These are phyloP conservation scores for Obba rivulosa DNA, from an alignment of 768 basidiomycete genomes.

Conservation along the genomic window DNA sequence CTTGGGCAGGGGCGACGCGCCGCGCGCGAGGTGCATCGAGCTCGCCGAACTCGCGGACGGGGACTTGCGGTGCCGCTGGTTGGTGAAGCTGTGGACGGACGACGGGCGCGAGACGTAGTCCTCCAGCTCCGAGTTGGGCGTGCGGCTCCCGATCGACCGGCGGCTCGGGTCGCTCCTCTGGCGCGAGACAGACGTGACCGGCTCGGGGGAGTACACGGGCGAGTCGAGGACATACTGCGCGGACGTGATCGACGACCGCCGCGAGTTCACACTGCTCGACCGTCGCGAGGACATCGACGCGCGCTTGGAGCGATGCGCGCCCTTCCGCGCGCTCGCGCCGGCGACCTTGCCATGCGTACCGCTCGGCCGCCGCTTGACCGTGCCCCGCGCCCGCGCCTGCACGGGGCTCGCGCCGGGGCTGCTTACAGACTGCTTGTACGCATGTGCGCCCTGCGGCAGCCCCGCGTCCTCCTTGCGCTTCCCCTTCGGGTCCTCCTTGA, in stretches of 20 bases:
- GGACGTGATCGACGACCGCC: constrained; percentile 58
- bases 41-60: constrained; percentile 75
- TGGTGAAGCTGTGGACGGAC: constrained; percentile 74
- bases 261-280: constrained; percentile 88
- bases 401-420: constrained; percentile 17
- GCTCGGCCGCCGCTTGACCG: constrained; percentile 49
- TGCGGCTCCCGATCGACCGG: constrained; percentile 72
- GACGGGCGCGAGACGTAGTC: constrained; percentile 78
- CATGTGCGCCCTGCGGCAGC: constrained; percentile 10
- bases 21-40: constrained; percentile 48
- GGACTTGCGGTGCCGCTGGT: constrained; percentile 63
- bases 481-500: constrained; percentile 85
- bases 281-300: constrained; percentile 77
- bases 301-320: constrained; percentile 55
- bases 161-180: constrained; percentile 51
- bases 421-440: constrained; percentile 7
- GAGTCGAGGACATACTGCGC: constrained; percentile 51
- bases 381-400: constrained; percentile 22
- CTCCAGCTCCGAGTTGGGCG: constrained; percentile 83
- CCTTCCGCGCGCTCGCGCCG: constrained; percentile 14
- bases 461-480: constrained; percentile 57
- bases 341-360: constrained; percentile 25
- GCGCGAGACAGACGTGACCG: constrained; percentile 36
- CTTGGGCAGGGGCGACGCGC: constrained; percentile 74
- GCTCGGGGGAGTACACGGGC: constrained; percentile 35